Conservation (phyloP, 2,329 filamentous ascomycete species). For the Fusarium agapanthi region DNA sequence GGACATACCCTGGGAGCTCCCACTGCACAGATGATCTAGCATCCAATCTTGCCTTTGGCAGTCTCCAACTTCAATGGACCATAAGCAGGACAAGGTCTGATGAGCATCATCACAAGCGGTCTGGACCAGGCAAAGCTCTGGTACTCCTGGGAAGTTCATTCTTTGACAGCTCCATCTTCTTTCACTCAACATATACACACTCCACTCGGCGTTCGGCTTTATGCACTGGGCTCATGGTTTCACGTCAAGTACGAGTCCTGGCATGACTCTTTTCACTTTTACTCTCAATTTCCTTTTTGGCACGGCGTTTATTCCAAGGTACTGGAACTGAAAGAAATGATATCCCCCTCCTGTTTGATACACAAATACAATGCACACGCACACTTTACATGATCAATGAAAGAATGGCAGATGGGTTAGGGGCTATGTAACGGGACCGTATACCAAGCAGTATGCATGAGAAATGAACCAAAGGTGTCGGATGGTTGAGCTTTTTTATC, state of each 20-base stretch:
- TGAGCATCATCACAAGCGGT: not conserved
- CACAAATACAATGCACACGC: constrained; percentile 22
- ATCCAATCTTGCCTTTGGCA: not conserved
- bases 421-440: constrained; percentile 9
- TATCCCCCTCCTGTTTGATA: constrained; percentile 40
- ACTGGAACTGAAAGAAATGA: constrained; percentile 42
- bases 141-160: not conserved
- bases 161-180: not conserved
- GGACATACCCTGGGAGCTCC: constrained; percentile 48
- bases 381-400: constrained; percentile 20
- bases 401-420: constrained; percentile 8
- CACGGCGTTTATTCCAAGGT: constrained; percentile 39
- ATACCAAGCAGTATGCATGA: constrained; percentile 20
- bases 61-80: not conserved
- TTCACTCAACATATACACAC: constrained; percentile 6
- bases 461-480: constrained; percentile 18
- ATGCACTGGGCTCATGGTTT: constrained; percentile 14
- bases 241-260: constrained; percentile 10
- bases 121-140: constrained; percentile 2
- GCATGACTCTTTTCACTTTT: not conserved
- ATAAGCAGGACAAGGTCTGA: not conserved
- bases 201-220: constrained; percentile 35
- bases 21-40: constrained; percentile 54
- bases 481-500: constrained; percentile 5
- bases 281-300: constrained; percentile 5